Evolutionary conservation across 192 early-diverging fungal genomes (phyloP), one percentile per base, ranked within the genome.

Genomic region (Geranomyces variabilis): DNA sequence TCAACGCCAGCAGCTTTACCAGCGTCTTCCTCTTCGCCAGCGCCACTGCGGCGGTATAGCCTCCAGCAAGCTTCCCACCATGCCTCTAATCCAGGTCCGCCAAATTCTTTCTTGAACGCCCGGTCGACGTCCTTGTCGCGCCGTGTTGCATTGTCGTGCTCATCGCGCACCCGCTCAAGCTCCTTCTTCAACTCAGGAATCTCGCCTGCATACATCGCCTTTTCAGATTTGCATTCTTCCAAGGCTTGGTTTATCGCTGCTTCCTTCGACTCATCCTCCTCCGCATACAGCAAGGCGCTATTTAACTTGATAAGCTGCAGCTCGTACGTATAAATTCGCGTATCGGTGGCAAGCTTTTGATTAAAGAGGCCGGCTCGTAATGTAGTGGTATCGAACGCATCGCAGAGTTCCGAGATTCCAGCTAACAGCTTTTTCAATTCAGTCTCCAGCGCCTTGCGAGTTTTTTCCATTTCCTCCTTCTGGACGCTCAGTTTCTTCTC

Each of bases 391-490:
- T 88, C 87, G 64, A 83, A 86, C 19, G 19, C 65, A 45, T 82
- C 82, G 34, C 79, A 81, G 44, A 86, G 69, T n/a, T 88, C 87
- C 10, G 48, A 22, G 36, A 88, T 86, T 24, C 47, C 36, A 10
- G 71, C 66, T 71, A 86, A 82, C 19, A 87, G 77, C 73, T 88
- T 88, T 9, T 77, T 67, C 22, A 88, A 74, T 45, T 88, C 87
- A 17, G 87, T 88, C 71, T 88, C 87, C 22, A 88, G 75, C 10
- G 86, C 86, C 69, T 88, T 88, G 9, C 79, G 70, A 46, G 80
- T 76, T 66, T 88, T 88, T 60, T 88, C 87, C 73, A 86, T 84
- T 74, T 88, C 87, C 47, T 88, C 87, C 78, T 86, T 88, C 26
- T 81, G 79, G 5, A 81, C 75, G 21, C 80, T 80, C 45, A 87